phyloP scores from a whole-genome alignment of 2,329 filamentous ascomycete genomes.

The Ambrosiella cleistominuta region DNA sequence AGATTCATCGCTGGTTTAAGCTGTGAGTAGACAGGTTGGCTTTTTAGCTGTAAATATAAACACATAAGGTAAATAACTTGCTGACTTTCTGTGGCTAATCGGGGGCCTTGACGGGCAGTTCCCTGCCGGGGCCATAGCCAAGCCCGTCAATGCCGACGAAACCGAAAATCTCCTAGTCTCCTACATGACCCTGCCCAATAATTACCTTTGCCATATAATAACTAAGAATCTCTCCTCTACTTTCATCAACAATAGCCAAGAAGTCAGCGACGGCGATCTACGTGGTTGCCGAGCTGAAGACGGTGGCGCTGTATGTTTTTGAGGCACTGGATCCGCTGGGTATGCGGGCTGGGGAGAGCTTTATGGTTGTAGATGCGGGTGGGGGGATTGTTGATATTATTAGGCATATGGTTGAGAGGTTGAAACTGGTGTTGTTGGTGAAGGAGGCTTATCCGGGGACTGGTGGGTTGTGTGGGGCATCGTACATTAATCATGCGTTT shows the following conservation, averaged over 20 bases:
- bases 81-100: background rate
- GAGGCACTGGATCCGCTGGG: constrained; percentile 25
- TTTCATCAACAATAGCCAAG: background rate
- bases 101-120: background rate
- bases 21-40: constrained; percentile 21
- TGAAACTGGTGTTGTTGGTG: constrained; percentile 24
- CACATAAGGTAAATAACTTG: no score
- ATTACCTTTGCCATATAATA: background rate
- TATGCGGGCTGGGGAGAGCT: constrained; percentile 27
- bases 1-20: constrained; percentile 32
- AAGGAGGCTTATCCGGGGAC: constrained; percentile 32
- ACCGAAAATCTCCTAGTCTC: background rate
- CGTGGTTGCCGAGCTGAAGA: constrained; percentile 35
- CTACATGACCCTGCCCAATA: background rate
- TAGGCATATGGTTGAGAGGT: constrained; percentile 29
- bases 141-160: background rate
- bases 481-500: constrained; percentile 32
- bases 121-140: background rate
- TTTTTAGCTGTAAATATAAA: no score
- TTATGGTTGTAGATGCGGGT: constrained; percentile 37
- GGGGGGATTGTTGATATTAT: constrained; percentile 38
- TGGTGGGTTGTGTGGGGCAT: constrained; percentile 32
- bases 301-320: constrained; percentile 32
- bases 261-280: constrained; percentile 18
- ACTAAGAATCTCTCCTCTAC: background rate